Conservation (phyloP, 768 basidiomycete species). For the Mycena galericulata region DNA sequence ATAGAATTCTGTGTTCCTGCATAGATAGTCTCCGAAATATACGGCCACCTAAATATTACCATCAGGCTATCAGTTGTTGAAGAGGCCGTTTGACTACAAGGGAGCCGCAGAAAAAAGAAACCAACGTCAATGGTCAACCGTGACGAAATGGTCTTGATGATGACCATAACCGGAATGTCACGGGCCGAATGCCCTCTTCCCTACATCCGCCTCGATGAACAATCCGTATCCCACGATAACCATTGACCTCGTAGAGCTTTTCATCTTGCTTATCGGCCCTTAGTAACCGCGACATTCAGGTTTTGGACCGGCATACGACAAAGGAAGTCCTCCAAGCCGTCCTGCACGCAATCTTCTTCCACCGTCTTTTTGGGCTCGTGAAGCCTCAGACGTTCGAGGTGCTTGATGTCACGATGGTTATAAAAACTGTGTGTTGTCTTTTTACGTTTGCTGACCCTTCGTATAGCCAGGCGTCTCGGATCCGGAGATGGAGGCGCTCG, state of each 20-base stretch:
- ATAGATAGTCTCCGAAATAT: too few relatives aligned
- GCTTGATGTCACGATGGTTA: constrained; percentile 88
- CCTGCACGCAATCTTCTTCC: constrained; percentile 87
- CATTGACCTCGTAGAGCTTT: constrained; percentile 18
- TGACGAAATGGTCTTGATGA: too few relatives aligned
- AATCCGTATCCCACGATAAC: constrained; percentile 31
- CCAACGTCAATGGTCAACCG: too few relatives aligned
- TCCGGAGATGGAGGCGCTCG: constrained; percentile 74
- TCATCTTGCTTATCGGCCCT: background rate
- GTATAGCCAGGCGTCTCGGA: constrained; percentile 83
- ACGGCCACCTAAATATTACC: too few relatives aligned
- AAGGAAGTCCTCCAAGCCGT: constrained; percentile 82
- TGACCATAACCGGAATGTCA: too few relatives aligned
- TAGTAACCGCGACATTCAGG: constrained; percentile 51
- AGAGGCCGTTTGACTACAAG: too few relatives aligned
- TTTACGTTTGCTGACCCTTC: background rate
- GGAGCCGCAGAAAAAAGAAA: too few relatives aligned
- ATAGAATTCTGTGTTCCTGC: too few relatives aligned
- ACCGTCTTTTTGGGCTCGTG: constrained; percentile 84
- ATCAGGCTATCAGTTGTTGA: too few relatives aligned
- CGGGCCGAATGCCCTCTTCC: too few relatives aligned
- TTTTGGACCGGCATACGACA: constrained; percentile 76
- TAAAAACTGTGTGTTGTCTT: background rate
- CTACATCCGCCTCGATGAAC: constrained; percentile 12
- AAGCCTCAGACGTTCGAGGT: constrained; percentile 84